Conservation (phyloP, 345 rosid genomes). For the Carallia brachiata region DNA sequence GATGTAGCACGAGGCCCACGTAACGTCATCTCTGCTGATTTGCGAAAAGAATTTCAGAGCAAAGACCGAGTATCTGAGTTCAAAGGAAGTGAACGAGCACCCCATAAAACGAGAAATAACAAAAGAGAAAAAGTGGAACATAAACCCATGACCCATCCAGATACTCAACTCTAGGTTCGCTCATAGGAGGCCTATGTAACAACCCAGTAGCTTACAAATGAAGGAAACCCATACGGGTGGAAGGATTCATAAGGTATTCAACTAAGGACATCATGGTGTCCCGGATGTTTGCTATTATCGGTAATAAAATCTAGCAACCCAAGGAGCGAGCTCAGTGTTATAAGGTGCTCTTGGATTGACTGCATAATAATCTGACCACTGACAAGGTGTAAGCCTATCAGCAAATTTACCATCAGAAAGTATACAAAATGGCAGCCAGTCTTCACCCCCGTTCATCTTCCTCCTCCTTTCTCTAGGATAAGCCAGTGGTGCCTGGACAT, state of each 20-base stretch:
- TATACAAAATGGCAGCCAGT: constrained; percentile 57
- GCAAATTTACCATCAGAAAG: constrained; percentile 41
- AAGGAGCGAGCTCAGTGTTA: constrained; percentile 53
- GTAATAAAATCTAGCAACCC: constrained; percentile 35
- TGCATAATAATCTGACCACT: constrained; percentile 65
- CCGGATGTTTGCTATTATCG: neutral
- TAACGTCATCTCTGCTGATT: no score
- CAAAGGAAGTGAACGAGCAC: no score
- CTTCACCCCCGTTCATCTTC: constrained; percentile 62
- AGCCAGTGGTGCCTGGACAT: constrained; percentile 69
- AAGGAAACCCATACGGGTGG: no score
- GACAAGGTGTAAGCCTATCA: constrained; percentile 43
- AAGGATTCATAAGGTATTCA: neutral
- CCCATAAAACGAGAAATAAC: no score
- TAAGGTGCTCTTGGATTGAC: constrained; percentile 44
- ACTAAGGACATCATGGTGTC: neutral
- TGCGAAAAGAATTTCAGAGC: no score
- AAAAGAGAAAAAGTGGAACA: no score
- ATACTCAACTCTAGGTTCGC: no score
- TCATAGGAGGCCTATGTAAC: no score
- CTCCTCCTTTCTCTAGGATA: constrained; percentile 61
- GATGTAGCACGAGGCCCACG: no score
- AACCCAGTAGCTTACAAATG: no score
- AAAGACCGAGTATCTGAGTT: no score
- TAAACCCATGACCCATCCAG: no score